Evolutionary conservation across 164 flowering plant genomes (phyloP).

Genomic region (Magnolia changhungtana): DNA sequence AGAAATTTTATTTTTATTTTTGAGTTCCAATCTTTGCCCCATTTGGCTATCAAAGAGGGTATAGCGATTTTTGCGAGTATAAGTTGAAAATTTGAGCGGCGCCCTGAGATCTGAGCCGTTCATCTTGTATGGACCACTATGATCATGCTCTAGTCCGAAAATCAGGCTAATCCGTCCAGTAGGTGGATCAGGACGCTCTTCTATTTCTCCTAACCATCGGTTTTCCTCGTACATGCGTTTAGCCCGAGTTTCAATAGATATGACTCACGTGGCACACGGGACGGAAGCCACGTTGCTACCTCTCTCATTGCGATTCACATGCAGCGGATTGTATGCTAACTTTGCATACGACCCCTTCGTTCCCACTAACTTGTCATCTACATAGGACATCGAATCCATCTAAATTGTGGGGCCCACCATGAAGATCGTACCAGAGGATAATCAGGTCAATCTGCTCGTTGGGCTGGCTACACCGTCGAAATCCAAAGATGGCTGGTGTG

Average conservation of each 20-base stretch:
- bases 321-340: background rate
- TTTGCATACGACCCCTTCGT: background rate
- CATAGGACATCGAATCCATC: background rate
- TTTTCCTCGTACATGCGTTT: background rate
- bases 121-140: background rate
- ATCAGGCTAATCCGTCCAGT: background rate
- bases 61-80: background rate
- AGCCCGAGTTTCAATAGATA: background rate
- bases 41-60: background rate
- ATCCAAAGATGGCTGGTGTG: too few species aligned
- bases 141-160: background rate
- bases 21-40: background rate
- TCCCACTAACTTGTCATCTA: background rate
- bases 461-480: background rate
- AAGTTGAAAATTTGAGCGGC: background rate
- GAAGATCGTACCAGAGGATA: background rate
- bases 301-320: background rate
- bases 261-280: background rate
- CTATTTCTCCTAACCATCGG: background rate
- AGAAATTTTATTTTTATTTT: background rate
- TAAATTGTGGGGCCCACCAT: background rate
- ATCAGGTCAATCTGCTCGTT: background rate
- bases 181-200: background rate
- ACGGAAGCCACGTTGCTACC: background rate
- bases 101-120: background rate